Conservation (phyloP, 768 basidiomycete genomes). For the Amylocystis lapponica region DNA sequence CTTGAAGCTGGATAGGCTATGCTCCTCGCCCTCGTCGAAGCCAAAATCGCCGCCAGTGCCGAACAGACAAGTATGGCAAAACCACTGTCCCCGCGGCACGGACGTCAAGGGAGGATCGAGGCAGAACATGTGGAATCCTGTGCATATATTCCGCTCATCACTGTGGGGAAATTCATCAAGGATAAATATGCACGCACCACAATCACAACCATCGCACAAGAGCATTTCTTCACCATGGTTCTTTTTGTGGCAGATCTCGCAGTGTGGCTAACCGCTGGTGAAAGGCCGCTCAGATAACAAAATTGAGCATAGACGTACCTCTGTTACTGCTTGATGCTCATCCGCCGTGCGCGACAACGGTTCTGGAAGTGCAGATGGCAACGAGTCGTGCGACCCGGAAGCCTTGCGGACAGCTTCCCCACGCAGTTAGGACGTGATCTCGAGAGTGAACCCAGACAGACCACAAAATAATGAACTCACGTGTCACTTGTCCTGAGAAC, state of each 20-base stretch:
- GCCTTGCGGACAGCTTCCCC: not conserved
- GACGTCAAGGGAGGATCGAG: slow-evolving; percentile 82
- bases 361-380: slow-evolving; percentile 1
- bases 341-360: too few species aligned
- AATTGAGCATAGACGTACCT: too few species aligned
- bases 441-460: not conserved
- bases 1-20: slow-evolving; percentile 87
- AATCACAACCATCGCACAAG: slow-evolving; percentile 83
- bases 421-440: not conserved
- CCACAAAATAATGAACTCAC: slow-evolving; percentile 11
- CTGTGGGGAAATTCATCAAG: not conserved
- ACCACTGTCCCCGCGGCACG: slow-evolving; percentile 95
- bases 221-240: slow-evolving; percentile 90
- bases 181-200: slow-evolving; percentile 40
- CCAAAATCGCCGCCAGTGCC: slow-evolving; percentile 95
- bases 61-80: slow-evolving; percentile 86
- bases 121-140: slow-evolving; percentile 96
- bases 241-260: slow-evolving; percentile 90
- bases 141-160: too few species aligned
- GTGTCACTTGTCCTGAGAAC: slow-evolving; percentile 40
- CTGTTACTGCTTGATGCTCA: too few species aligned
- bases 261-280: slow-evolving; percentile 56
- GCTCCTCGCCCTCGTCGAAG: slow-evolving; percentile 97
- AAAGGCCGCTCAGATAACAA: too few species aligned
- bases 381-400: not conserved